phyloP scores from a whole-genome alignment of 768 basidiomycete genomes.

The Mycena crocata region DNA sequence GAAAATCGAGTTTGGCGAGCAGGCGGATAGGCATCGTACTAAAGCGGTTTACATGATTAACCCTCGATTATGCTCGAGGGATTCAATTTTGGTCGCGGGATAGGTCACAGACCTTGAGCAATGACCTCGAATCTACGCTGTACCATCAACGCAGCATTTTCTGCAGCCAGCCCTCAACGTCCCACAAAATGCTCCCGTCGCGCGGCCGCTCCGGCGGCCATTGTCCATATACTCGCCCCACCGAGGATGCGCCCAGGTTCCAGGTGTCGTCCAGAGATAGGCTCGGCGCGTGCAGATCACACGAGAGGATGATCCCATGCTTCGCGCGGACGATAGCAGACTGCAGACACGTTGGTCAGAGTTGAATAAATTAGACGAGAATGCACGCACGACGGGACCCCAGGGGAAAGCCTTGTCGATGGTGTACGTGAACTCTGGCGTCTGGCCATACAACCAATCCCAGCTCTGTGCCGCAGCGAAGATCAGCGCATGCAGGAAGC shows the following conservation, averaged over 20 bases:
- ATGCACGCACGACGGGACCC: slow-evolving; percentile 60
- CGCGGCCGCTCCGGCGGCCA: background rate
- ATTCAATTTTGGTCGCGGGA: too few relatives aligned
- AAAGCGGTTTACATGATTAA: too few relatives aligned
- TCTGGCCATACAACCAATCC: slow-evolving; percentile 95
- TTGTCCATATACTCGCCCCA: slow-evolving; percentile 11
- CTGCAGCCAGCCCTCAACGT: slow-evolving; percentile 11
- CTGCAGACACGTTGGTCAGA: background rate
- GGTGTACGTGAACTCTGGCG: slow-evolving; percentile 83
- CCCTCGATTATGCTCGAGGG: too few relatives aligned
- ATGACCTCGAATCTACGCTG: background rate
- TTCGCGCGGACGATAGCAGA: slow-evolving; percentile 17
- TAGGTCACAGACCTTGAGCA: too few relatives aligned
- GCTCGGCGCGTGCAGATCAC: slow-evolving; percentile 9
- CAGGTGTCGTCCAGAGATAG: background rate
- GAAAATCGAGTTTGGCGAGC: too few relatives aligned
- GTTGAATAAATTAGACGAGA: background rate
- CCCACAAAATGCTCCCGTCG: background rate
- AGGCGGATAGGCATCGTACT: too few relatives aligned
- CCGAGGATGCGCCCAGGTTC: background rate
- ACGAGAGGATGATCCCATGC: slow-evolving; percentile 28
- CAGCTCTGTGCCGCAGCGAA: slow-evolving; percentile 70
- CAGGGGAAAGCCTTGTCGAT: slow-evolving; percentile 58
- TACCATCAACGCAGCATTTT: background rate
- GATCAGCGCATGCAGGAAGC: background rate